A percentile compares a stretch with the other conserved stretches of the same genome.
phyloP scores from a whole-genome alignment of 2,329 filamentous ascomycete genomes.

The Emergomyces africanus region DNA sequence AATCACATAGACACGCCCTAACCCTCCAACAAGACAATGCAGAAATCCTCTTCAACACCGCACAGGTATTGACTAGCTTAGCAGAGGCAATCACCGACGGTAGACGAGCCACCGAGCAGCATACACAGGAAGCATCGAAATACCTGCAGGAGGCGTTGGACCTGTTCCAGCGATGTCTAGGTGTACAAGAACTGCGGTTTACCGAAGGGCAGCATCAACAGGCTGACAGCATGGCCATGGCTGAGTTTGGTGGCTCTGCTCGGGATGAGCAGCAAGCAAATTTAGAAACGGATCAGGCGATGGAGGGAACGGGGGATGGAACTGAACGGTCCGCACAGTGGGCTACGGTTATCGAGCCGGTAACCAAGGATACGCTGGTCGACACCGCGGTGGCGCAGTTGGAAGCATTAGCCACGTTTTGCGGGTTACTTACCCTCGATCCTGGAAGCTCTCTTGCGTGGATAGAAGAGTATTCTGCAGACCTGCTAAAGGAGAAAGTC shows the following conservation, averaged over 20 bases:
- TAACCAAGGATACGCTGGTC: slow-evolving; percentile 51
- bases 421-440: slow-evolving; percentile 35
- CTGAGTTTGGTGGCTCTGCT: slow-evolving; percentile 17
- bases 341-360: slow-evolving; percentile 53
- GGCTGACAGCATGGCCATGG: slow-evolving; percentile 26
- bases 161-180: slow-evolving; percentile 45
- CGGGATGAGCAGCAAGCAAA: slow-evolving; percentile 10
- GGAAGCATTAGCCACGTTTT: slow-evolving; percentile 40
- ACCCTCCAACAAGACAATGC: slow-evolving; percentile 48
- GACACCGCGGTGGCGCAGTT: slow-evolving; percentile 57
- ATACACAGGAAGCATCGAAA: slow-evolving; percentile 36
- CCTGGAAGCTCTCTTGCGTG: slow-evolving; percentile 37
- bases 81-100: slow-evolving; percentile 47
- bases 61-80: slow-evolving; percentile 54
- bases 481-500: slow-evolving; percentile 42
- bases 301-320: slow-evolving; percentile 7
- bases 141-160: slow-evolving; percentile 49
- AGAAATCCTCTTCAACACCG: slow-evolving; percentile 59
- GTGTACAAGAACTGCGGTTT: slow-evolving; percentile 39
- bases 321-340: slow-evolving; percentile 42
- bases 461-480: slow-evolving; percentile 44
- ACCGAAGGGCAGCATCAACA: slow-evolving; percentile 31
- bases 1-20: slow-evolving; percentile 51
- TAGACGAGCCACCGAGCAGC: slow-evolving; percentile 31
- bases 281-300: slow-evolving; percentile 6